These are phyloP conservation scores for Trichoderma aggressivum DNA, from an alignment of 2,329 filamentous ascomycete genomes.

Conservation along the genomic window DNA sequence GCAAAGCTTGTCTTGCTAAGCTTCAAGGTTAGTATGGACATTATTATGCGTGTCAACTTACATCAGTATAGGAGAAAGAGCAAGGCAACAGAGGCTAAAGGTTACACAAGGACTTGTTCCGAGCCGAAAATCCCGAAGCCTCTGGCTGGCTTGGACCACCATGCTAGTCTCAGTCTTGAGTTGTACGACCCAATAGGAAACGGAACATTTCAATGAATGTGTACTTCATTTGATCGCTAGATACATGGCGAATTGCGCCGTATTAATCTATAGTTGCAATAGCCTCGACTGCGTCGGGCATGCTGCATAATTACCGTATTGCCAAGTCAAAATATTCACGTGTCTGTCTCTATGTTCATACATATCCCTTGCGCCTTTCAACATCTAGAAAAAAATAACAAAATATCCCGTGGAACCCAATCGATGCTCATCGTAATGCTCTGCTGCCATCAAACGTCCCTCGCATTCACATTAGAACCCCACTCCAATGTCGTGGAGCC, in stretches of 20 bases:
- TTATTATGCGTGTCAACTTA: neutral
- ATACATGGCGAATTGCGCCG: constrained; percentile 7
- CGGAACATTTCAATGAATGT: neutral
- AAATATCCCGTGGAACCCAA: constrained; percentile 2
- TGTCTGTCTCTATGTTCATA: constrained; percentile 18
- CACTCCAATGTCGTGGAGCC: neutral
- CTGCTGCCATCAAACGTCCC: neutral
- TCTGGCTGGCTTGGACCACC: neutral
- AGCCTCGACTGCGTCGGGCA: constrained; percentile 4
- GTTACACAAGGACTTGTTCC: neutral
- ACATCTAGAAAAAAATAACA: neutral
- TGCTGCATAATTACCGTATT: constrained; percentile 1
- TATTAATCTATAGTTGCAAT: constrained; percentile 19
- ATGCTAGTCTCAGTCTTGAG: neutral
- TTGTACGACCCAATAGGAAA: neutral
- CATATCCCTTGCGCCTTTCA: constrained; percentile 16
- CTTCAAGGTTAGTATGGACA: neutral
- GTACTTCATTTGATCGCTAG: constrained; percentile 6
- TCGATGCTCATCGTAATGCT: constrained; percentile 4
- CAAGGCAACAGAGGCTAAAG: neutral
- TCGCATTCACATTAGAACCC: neutral
- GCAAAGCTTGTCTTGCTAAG: neutral
- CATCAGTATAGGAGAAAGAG: neutral
- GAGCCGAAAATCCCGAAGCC: neutral
- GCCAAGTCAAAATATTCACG: constrained; percentile 9